Base-by-base conservation (phyloP, 2,329 filamentous ascomycete genomes). In the Neofusicoccum umdonicola region DNA sequence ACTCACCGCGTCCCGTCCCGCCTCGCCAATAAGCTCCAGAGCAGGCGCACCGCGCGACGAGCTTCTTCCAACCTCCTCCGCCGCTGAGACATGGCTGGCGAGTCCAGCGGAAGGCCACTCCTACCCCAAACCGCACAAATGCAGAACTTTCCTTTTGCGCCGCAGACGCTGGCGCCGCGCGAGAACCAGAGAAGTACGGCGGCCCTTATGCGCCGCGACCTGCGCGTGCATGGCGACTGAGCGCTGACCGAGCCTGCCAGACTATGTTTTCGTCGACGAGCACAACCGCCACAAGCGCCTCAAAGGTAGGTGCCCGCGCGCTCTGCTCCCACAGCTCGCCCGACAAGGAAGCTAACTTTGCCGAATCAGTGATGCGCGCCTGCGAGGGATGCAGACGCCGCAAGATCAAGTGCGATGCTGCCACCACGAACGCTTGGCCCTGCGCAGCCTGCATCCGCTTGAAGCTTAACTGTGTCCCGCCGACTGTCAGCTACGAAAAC, bases 211-310 rank as follows among this genome's bases (percentile, higher is more conserved):
- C 54, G 54, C 39, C 39, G 54, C 41, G 3, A 22, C 4, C n/a
- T 15, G 54, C 22, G 22, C 8, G 7, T 41, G 7, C 19, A 17
- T 45, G 15, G 54, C 54, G 54, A 37, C 9, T 17, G 3, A 11
- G 35, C 27, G 35, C 62, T 73, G 67, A 76, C 68, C 54, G 42
- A 47, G 31, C 61, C 51, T 65, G 66, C 51, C 72, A 96, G 93
- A 97, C 78, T 98, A 97, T 90, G 95, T 98, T 72, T 98, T 98
- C 75, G 95, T 98, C 65, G 94, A 98, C 78, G 94, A 98, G 78
- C 95, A 98, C 79, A 98, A 98, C 81, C 90, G 95, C 68, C 95
- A 98, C 80, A 98, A 98, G 80, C 88, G 94, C 71, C 82, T 98
- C 68, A 98, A 98, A 85, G 92, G 92, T 95, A 61, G 44, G 86